Evolutionary conservation across 345 rosid species (phyloP), one percentile per base, ranked within the genome.

Genomic region (Eucalyptus decipiens): DNA sequence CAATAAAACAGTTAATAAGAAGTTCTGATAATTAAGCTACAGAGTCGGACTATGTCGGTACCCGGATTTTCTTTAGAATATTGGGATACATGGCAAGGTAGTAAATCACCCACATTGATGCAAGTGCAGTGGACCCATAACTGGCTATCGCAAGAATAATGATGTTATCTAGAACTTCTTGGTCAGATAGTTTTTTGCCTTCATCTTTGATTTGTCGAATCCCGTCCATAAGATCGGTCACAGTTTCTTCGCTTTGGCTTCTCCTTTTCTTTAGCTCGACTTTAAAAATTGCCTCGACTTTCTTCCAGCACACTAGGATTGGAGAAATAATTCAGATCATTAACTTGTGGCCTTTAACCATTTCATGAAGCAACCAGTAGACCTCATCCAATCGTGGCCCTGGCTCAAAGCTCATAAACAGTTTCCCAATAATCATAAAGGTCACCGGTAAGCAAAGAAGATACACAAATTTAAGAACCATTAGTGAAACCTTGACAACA

Each of bases 31-130:
- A 67, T 9, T 32, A 67, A 16, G 76, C 76, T n/a, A 8, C 48
- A 56, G 11, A 87, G 43, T n/a, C 0, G 5, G 2, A 86, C 7
- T 32, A 40, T 3, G 11, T 54, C 0, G 37, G 30, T 91, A 92
- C 92, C 90, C 88, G 72, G 5, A 92, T 89, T 65, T 81, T 90
- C 24, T 87, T 26, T 4, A 92, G 94, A 32, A 90, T 90, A 14
- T 87, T 11, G 4, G 93, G 93, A 80, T 42, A 89, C 89, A 91
- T 94, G 87, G 91, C 92, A 51, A 93, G 93, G 69, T 89, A 91
- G 89, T 92, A 90, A 56, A 93, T 51, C 24, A 92, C 92, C 94
- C 96, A 93, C 91, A 88, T 92, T 6, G 91, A 89, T 7, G 92
- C 88, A 28, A 92, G 56, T 4, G 94, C 3, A 30, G 90, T 92